Evolutionary conservation across 257 asterid genomes (phyloP).

Genomic region (Rhazya stricta): DNA sequence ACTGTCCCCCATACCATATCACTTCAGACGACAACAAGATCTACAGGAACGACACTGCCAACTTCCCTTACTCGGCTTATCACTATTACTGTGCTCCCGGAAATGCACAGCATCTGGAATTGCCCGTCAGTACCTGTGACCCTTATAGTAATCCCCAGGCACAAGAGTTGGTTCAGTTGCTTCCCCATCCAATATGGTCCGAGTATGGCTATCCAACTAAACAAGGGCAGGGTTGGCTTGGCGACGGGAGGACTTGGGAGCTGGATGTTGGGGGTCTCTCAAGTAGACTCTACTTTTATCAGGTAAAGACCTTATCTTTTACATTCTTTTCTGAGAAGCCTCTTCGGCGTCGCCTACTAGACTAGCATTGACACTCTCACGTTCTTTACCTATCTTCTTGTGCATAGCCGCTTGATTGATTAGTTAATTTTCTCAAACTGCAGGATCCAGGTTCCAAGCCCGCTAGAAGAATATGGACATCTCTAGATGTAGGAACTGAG

Average conservation of each 20-base stretch:
- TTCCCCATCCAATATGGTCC: conserved; percentile 69
- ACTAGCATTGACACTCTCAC: too few relatives aligned
- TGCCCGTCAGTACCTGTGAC: conserved; percentile 53
- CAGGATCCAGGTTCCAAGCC: conserved; percentile 62
- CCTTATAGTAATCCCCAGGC: conserved; percentile 70
- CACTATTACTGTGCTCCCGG: conserved; percentile 68
- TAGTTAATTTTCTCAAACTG: neutral
- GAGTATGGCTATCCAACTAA: conserved; percentile 67
- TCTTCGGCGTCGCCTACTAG: too few relatives aligned
- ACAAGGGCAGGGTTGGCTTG: conserved; percentile 59
- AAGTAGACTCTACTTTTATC: conserved; percentile 59
- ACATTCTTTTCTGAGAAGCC: too few relatives aligned
- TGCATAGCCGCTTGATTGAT: neutral
- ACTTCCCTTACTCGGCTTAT: conserved; percentile 62
- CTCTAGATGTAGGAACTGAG: conserved; percentile 75
- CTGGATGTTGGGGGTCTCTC: conserved; percentile 74
- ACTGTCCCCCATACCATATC: conserved; percentile 66
- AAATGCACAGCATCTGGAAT: conserved; percentile 49
- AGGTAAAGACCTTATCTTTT: conserved; percentile 17
- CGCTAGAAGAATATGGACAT: conserved; percentile 72
- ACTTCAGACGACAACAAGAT: conserved; percentile 43
- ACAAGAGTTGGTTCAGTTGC: conserved; percentile 58
- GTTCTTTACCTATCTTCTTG: too few relatives aligned
- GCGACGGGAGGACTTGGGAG: conserved; percentile 51
- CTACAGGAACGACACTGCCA: conserved; percentile 38